Percentiles rank a stretch among this genome's conserved stretches.
These are phyloP conservation scores for Croton laevigatus DNA, from an alignment of 441 rosid species.

Conservation along the genomic window DNA sequence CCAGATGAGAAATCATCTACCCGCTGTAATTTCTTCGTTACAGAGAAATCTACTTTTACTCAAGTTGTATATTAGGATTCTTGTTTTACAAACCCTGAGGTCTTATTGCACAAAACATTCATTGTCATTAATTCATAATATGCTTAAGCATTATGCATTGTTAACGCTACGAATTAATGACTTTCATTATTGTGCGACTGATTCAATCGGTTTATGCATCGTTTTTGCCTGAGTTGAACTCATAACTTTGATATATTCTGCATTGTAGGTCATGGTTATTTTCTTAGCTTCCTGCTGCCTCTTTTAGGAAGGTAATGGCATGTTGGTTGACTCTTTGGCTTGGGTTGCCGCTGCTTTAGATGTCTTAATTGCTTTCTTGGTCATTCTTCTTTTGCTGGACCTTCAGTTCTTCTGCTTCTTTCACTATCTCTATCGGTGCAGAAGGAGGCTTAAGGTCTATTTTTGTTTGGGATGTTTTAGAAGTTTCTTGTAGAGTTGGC, in stretches of 20 bases:
- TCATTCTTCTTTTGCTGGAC: constrained; percentile 15
- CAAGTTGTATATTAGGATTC: constrained; percentile 8
- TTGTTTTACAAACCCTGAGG: constrained; percentile 8
- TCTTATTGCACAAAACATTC: constrained; percentile 18
- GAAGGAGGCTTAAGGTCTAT: constrained; percentile 5
- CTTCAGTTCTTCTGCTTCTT: constrained; percentile 21
- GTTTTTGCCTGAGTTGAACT: constrained; percentile 34
- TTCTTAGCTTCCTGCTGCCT: constrained; percentile 29
- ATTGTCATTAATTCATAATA: neutral
- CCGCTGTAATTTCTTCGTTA: constrained; percentile 21
- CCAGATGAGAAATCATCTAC: neutral
- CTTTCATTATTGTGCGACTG: too few relatives aligned
- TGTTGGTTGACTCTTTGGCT: constrained; percentile 22
- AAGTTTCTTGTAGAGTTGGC: neutral
- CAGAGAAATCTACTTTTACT: constrained; percentile 12
- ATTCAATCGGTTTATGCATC: constrained; percentile 21
- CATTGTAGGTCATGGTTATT: constrained; percentile 26
- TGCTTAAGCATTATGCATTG: constrained; percentile 4
- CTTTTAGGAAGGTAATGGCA: constrained; percentile 17
- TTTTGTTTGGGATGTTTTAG: constrained; percentile 15
- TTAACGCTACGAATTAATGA: too few relatives aligned
- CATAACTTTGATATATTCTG: constrained; percentile 33
- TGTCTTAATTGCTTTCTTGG: too few relatives aligned
- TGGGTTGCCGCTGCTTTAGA: constrained; percentile 15
- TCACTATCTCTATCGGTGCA: constrained; percentile 18